Evolutionary conservation across 257 asterid species (phyloP).

Genomic region (Gynochthodes officinalis): DNA sequence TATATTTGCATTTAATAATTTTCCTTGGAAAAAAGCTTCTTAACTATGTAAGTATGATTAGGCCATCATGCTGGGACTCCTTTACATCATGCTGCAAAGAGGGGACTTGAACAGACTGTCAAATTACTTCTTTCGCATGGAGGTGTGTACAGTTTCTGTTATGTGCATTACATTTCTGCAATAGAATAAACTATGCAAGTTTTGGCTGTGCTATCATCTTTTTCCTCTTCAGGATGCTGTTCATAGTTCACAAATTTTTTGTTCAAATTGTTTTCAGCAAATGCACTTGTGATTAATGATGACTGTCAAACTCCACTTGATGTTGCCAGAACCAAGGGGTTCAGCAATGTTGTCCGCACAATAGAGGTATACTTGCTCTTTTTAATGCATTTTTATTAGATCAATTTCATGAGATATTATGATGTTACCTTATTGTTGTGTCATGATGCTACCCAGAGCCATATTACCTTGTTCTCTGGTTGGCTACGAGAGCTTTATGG

Average conservation of each 20-base stretch:
- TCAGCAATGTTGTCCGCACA: constrained; percentile 72
- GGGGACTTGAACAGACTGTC: constrained; percentile 91
- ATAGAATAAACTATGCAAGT: not conserved
- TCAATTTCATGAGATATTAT: not conserved
- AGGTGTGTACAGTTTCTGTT: constrained; percentile 45
- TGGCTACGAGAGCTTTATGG: constrained; percentile 82
- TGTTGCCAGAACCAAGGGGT: constrained; percentile 85
- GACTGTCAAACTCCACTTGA: constrained; percentile 94
- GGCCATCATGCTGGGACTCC: constrained; percentile 96
- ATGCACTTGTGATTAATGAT: constrained; percentile 81
- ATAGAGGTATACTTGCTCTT: constrained; percentile 63
- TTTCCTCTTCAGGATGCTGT: not conserved
- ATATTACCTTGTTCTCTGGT: constrained; percentile 87
- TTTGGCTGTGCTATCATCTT: not conserved
- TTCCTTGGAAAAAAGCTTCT: not conserved
- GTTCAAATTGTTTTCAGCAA: constrained; percentile 45
- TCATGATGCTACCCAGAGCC: constrained; percentile 46
- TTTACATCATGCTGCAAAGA: constrained; percentile 93
- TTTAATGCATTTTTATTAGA: not conserved
- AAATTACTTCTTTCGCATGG: constrained; percentile 83
- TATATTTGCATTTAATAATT: not conserved
- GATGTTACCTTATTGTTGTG: not conserved
- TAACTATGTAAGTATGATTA: constrained; percentile 24
- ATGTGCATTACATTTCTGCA: not conserved
- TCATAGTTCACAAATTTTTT: constrained; percentile 14